These are phyloP conservation scores for Gossypium longicalyx DNA, from an alignment of 345 rosid genomes.

Conservation along the genomic window DNA sequence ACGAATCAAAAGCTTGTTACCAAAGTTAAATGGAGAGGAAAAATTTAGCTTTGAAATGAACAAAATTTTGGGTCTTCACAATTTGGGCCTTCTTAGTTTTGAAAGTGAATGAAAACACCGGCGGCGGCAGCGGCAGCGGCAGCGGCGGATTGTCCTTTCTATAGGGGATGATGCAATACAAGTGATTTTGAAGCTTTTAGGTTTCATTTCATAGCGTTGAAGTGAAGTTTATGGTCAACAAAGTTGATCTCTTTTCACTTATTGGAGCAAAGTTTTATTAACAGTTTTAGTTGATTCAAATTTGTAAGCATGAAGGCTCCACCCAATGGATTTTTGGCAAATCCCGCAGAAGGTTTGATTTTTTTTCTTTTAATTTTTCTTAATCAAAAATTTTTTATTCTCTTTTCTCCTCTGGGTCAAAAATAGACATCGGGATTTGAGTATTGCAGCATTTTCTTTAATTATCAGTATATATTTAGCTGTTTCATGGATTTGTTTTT, in stretches of 20 bases:
- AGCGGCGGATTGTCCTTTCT: neutral
- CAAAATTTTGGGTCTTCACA: neutral
- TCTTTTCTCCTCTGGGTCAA: neutral
- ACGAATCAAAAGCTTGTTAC: neutral
- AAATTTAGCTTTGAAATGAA: neutral
- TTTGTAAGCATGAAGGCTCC: slow-evolving; percentile 77
- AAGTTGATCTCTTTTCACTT: neutral
- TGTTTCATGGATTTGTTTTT: neutral
- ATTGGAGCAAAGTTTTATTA: neutral
- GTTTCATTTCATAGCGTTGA: neutral
- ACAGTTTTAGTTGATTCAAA: neutral
- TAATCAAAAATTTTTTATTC: neutral
- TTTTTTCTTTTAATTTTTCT: neutral
- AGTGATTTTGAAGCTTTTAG: neutral
- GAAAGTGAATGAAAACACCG: slow-evolving; percentile 7
- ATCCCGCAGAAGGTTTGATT: slow-evolving; percentile 63
- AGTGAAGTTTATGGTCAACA: slow-evolving; percentile 13
- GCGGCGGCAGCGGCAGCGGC: neutral
- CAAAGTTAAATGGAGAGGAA: neutral
- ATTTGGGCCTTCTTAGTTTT: neutral
- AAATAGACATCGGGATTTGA: neutral
- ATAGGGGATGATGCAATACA: too few species aligned
- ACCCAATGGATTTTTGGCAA: slow-evolving; percentile 67
- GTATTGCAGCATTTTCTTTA: neutral
- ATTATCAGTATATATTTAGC: neutral